phyloP scores from a whole-genome alignment of 768 basidiomycete species.

The Coprinellus micaceus region DNA sequence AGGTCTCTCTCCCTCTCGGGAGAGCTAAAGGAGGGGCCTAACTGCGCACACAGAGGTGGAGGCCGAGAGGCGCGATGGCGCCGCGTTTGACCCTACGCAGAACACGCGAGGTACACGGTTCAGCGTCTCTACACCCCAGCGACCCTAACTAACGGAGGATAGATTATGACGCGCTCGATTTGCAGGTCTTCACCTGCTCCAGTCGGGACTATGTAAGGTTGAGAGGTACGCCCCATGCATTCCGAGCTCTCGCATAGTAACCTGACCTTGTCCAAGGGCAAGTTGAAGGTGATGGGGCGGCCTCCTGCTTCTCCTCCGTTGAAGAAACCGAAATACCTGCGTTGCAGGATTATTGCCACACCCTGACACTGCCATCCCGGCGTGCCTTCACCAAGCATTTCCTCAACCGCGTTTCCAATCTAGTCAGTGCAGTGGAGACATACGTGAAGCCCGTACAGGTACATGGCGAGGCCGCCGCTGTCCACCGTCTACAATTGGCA shows the following conservation, averaged over 20 bases:
- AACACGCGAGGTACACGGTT: background rate
- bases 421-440: slow-evolving; percentile 41
- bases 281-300: slow-evolving; percentile 55
- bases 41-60: background rate
- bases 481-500: slow-evolving; percentile 46
- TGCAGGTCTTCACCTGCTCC: slow-evolving; percentile 61
- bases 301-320: slow-evolving; percentile 48
- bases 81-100: background rate
- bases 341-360: slow-evolving; percentile 55
- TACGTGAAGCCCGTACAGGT: slow-evolving; percentile 42
- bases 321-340: slow-evolving; percentile 53
- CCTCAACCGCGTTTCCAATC: slow-evolving; percentile 42
- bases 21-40: background rate
- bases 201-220: slow-evolving; percentile 61
- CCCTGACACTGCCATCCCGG: slow-evolving; percentile 49
- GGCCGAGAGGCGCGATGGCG: background rate
- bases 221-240: slow-evolving; percentile 32
- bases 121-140: background rate
- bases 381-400: slow-evolving; percentile 43
- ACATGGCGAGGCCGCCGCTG: slow-evolving; percentile 41
- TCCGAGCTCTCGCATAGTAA: background rate
- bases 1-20: background rate
- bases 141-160: background rate
- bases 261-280: slow-evolving; percentile 34
- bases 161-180: slow-evolving; percentile 58